Base-by-base conservation (phyloP, 768 basidiomycete genomes). In the Leucogyrophana mollusca region DNA sequence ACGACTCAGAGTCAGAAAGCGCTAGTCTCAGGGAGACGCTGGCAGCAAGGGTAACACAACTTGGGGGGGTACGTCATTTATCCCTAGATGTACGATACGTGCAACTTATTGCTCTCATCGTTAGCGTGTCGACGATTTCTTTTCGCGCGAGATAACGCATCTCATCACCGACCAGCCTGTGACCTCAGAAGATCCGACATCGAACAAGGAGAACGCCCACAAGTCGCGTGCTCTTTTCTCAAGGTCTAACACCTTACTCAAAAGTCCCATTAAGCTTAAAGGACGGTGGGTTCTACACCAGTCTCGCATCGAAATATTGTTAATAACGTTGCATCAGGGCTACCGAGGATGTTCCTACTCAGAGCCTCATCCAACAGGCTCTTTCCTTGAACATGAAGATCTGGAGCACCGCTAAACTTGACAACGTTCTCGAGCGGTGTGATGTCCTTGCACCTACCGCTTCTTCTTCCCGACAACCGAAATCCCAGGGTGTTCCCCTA, bases 81-180 rank as follows among this genome's bases (percentile, higher is more conserved):
- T 20, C 30, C 42, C n/a, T 23, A n/a, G 34, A 36, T 32, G 21
- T 43, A 33, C 18, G n/a, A 14, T 40, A 34, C 25, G 13, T 34
- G 21, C 16, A 25, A 50, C 48, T 34, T 40, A 20, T 43, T 42
- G 41, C 35, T n/a, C 13, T 34, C 40, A 35, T 41, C 16, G 48
- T 27, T 58, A 98, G 96, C 74, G 73, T 46, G 79, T 92, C 46
- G 91, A 95, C 40, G 79, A 83, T 50, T 96, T 96, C 74, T 94
- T 97, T 65, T 90, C 88, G 23, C 82, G 76, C 39, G 77, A 82
- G 39, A 81, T 95, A 20, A 94, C 93, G 0, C 95, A 98, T 69
- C 76, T 97, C 52, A 84, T 95, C 60, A 89, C 87, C 43, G 78
- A 87, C 56, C 73, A 74, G 45, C 61, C 70, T 25, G 51, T 66